phyloP scores from a whole-genome alignment of 306 rosid species.

The Calophaca sinica region DNA sequence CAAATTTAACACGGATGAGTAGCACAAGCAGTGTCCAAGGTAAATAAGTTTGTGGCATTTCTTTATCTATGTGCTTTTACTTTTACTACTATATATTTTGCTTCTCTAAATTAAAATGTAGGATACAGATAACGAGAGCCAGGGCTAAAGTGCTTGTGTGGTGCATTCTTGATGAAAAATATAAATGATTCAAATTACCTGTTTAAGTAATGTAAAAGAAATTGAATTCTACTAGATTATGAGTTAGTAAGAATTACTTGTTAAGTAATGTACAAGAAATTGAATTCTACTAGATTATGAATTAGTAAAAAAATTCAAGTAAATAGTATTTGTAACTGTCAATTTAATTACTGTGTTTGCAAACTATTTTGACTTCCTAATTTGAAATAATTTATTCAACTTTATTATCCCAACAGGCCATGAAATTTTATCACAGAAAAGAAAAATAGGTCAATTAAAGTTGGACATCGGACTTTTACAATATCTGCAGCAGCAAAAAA shows the following conservation, averaged over 20 bases:
- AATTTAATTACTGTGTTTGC: background rate
- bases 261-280: background rate
- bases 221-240: background rate
- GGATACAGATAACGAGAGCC: background rate
- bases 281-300: background rate
- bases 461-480: constrained; percentile 10
- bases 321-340: background rate
- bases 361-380: background rate
- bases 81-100: background rate
- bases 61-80: background rate
- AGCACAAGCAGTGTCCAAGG: background rate
- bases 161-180: background rate
- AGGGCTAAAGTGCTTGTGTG: background rate
- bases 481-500: background rate
- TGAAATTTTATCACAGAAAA: background rate
- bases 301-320: background rate
- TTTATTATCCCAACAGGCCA: constrained; percentile 1
- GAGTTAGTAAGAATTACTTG: background rate
- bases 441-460: background rate
- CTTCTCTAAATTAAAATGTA: background rate
- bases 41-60: background rate
- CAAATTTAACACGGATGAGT: background rate
- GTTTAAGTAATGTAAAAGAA: background rate
- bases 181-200: background rate
- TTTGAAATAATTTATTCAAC: background rate